Evolutionary conservation across 768 basidiomycete species (phyloP).

Genomic region (Hydnum rufescens): DNA sequence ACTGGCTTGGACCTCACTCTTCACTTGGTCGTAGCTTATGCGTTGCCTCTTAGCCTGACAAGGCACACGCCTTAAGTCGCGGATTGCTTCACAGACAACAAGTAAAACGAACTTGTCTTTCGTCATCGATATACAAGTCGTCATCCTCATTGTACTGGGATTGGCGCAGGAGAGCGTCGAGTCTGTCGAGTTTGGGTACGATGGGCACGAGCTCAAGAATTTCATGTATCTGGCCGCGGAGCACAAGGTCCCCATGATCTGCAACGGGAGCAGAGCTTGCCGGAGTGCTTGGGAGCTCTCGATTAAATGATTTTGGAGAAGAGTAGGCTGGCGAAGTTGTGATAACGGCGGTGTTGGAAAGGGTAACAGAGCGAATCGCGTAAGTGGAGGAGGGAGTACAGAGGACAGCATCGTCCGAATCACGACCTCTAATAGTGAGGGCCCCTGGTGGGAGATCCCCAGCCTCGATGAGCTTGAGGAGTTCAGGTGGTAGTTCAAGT

Average conservation of each 20-base stretch:
- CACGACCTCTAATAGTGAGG: conserved; percentile 60
- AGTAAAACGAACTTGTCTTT: neutral
- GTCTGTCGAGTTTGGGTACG: conserved; percentile 56
- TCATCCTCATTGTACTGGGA: conserved; percentile 48
- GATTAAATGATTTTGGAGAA: neutral
- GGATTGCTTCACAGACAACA: neutral
- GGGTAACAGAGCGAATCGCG: conserved; percentile 57
- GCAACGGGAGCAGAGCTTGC: neutral
- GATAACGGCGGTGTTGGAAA: conserved; percentile 77
- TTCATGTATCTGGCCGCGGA: conserved; percentile 66
- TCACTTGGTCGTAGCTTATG: conserved; percentile 42
- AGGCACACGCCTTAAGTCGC: neutral
- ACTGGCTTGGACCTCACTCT: conserved; percentile 57
- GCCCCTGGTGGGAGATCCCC: conserved; percentile 1
- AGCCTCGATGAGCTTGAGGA: conserved; percentile 38
- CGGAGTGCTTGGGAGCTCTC: neutral
- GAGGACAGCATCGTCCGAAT: conserved; percentile 71
- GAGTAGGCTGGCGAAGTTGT: conserved; percentile 27
- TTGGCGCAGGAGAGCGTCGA: conserved; percentile 40
- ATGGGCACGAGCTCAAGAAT: conserved; percentile 61
- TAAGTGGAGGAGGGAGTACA: conserved; percentile 74
- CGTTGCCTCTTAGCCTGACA: conserved; percentile 19
- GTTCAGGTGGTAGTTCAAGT: conserved; percentile 52
- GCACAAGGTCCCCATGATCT: conserved; percentile 25
- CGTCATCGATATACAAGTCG: conserved; percentile 15